Conservation (phyloP, 768 basidiomycete species). For the Phanerochaete carnosa region DNA sequence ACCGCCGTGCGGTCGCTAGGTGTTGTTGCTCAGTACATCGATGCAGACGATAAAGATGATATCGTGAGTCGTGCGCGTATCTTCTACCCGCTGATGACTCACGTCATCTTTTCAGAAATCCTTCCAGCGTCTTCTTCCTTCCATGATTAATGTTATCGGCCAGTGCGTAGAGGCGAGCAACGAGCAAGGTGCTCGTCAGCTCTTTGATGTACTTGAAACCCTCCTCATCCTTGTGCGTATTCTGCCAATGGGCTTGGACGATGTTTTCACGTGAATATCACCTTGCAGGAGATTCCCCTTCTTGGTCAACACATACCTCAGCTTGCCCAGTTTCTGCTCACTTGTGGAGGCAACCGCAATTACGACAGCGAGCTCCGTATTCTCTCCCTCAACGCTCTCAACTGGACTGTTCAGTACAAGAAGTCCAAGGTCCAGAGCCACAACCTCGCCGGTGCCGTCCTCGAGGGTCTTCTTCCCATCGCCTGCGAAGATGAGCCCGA, state of each 20-base stretch:
- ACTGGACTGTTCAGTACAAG: slow-evolving; percentile 99
- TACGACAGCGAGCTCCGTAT: slow-evolving; percentile 81
- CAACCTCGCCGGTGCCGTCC: slow-evolving; percentile 78
- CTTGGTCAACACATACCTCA: slow-evolving; percentile 85
- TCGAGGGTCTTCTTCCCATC: slow-evolving; percentile 91
- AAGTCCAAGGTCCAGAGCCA: slow-evolving; percentile 91
- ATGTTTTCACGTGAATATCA: neutral
- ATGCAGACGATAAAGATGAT: slow-evolving; percentile 80
- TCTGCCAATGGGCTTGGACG: neutral
- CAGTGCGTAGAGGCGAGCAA: slow-evolving; percentile 78
- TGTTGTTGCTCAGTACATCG: slow-evolving; percentile 90
- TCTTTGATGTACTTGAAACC: slow-evolving; percentile 96
- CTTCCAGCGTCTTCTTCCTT: slow-evolving; percentile 83
- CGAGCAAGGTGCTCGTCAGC: slow-evolving; percentile 77
- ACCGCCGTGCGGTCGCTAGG: slow-evolving; percentile 90
- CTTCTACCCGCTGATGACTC: neutral
- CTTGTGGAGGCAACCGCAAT: slow-evolving; percentile 72
- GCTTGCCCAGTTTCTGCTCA: slow-evolving; percentile 84
- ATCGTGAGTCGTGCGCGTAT: slow-evolving; percentile 58
- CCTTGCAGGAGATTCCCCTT: slow-evolving; percentile 82
- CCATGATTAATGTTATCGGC: slow-evolving; percentile 86
- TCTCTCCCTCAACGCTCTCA: slow-evolving; percentile 87
- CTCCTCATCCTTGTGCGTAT: slow-evolving; percentile 80
- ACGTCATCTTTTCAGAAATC: slow-evolving; percentile 50
- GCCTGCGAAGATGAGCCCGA: slow-evolving; percentile 92